A percentile compares a stretch with the other conserved stretches of the same genome.
phyloP scores from a whole-genome alignment of 1,284 basidiomycete species.

The Cutaneotrichosporon sp. region DNA sequence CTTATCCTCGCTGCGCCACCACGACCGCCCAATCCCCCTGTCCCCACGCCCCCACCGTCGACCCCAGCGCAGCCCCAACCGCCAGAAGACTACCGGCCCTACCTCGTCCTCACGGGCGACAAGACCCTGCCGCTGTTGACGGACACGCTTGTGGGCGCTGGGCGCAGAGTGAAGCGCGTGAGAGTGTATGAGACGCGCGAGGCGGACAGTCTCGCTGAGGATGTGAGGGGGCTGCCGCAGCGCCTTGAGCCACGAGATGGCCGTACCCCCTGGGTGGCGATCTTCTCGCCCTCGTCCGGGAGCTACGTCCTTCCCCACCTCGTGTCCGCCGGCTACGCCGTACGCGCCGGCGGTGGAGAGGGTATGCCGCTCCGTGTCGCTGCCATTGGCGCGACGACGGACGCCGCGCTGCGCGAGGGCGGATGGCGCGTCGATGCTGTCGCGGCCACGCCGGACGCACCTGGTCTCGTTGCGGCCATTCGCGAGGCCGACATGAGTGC shows the following conservation, averaged over 20 bases:
- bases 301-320: conserved; percentile 27
- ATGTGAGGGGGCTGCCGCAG: conserved; percentile 55
- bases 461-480: conserved; percentile 26
- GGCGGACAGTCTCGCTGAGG: conserved; percentile 48
- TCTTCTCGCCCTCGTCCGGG: conserved; percentile 44
- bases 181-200: conserved; percentile 24
- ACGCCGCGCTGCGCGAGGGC: conserved; percentile 17
- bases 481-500: no score
- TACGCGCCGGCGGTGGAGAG: background rate
- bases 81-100: conserved; percentile 17
- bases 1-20: conserved; percentile 19
- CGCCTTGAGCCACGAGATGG: conserved; percentile 53
- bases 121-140: conserved; percentile 35
- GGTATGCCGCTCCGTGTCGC: conserved; percentile 19
- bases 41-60: no score
- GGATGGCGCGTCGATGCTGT: conserved; percentile 31
- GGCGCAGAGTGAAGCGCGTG: conserved; percentile 19
- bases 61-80: no score
- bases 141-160: conserved; percentile 16
- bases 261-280: conserved; percentile 55
- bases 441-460: conserved; percentile 35
- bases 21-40: no score
- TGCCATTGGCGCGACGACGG: conserved; percentile 44
- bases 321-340: background rate
- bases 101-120: conserved; percentile 38